Evolutionary conservation across 1,284 basidiomycete genomes (phyloP), one percentile per base, ranked within the genome.

Genomic region (Thecaphora thlaspeos): DNA sequence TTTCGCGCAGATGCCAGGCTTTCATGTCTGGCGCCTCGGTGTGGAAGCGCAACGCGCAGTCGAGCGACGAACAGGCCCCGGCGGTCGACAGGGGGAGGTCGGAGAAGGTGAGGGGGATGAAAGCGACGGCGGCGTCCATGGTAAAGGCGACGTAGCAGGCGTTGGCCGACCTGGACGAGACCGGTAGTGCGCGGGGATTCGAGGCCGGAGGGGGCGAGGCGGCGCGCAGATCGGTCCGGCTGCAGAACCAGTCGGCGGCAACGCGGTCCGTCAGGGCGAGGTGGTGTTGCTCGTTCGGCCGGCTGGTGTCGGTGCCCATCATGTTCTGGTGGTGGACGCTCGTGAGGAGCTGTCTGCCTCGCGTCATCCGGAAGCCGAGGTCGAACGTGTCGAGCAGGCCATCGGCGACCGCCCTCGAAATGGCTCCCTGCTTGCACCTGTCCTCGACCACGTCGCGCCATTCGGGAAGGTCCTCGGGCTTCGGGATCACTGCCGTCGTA

Each of bases 31-130:
- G 21, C 2, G 55, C 52, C 4, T 68, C 67, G 1, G 51, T 42
- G 48, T 70, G 68, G 51, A 67, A 73, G 41, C 75, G 70, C 36
- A 71, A 36, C 1, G 71, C 64, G 45, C 68, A 68, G 32, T 77
- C 75, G 21, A 77, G 36, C 23, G 71, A 61, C 19, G 67, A 70
- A 2, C 48, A 62, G 0, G 65, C 62, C 21, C 38, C 43, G 0
- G 68, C 71, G 28, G 72, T 64, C 4, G 46, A 17, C 32, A 75
- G 32, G 14, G 45, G 46, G 26, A 53, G 22, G 21, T 61, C 58
- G n/a, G 50, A 55, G 32, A 71, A 63, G 1, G 74, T 70, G 11
- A 77, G 38, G 2, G 74, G 73, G n/a, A 67, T 51, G 51, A 77
- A 77, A 0, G 66, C 58, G 3, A 77, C 45, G 2, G 62, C 64